phyloP scores from a whole-genome alignment of 768 basidiomycete species.

The Agrocybe chaxingu region DNA sequence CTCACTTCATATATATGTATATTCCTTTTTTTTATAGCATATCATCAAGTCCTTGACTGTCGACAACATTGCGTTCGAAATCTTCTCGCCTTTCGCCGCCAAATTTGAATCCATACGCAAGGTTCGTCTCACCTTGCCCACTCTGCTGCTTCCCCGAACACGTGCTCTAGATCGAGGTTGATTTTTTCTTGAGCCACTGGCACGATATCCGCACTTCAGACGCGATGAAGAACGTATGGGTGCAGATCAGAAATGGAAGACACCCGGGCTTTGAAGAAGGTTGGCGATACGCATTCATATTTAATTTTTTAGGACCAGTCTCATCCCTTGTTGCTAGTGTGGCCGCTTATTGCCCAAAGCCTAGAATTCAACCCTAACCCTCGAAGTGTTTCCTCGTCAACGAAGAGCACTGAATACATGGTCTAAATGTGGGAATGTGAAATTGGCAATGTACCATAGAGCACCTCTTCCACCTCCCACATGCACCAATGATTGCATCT shows the following conservation, averaged over 20 bases:
- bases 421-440: not conserved
- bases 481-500: not conserved
- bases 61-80: slow-evolving; percentile 81
- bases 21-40: slow-evolving; percentile 39
- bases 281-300: slow-evolving; percentile 16
- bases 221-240: slow-evolving; percentile 80
- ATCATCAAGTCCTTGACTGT: slow-evolving; percentile 74
- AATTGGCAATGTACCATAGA: not conserved
- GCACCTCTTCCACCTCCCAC: too few species aligned
- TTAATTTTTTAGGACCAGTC: not conserved
- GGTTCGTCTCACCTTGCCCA: slow-evolving; percentile 29
- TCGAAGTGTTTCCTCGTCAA: slow-evolving; percentile 9
- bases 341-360: slow-evolving; percentile 63
- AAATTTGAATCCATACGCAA: slow-evolving; percentile 80
- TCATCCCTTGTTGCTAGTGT: slow-evolving; percentile 37
- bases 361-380: slow-evolving; percentile 54
- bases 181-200: slow-evolving; percentile 82
- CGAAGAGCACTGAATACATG: slow-evolving; percentile 6
- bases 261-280: slow-evolving; percentile 90
- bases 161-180: slow-evolving; percentile 55
- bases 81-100: slow-evolving; percentile 82
- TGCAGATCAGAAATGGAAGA: slow-evolving; percentile 77
- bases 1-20: slow-evolving; percentile 1
- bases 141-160: slow-evolving; percentile 28
- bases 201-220: slow-evolving; percentile 78